Evolutionary conservation across 1,284 basidiomycete species (phyloP).

Genomic region (Mycena citricolor): DNA sequence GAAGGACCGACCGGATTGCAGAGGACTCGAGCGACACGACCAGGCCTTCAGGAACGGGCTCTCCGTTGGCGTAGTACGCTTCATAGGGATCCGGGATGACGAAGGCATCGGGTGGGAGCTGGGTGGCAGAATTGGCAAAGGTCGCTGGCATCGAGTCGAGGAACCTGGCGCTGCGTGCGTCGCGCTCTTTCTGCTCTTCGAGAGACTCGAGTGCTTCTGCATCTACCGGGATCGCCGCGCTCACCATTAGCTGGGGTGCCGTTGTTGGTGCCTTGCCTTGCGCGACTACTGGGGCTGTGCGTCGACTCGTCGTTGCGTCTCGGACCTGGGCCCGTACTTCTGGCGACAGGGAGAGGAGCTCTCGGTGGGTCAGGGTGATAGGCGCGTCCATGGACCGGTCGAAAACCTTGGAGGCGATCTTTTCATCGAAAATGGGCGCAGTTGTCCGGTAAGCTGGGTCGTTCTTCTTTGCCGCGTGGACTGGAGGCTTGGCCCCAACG

Average conservation of each 20-base stretch:
- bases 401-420: constrained; percentile 16
- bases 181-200: neutral
- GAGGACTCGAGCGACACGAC: constrained; percentile 7
- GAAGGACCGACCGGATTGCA: constrained; percentile 9
- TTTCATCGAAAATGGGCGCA: constrained; percentile 11
- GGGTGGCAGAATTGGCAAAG: neutral
- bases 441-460: constrained; percentile 8
- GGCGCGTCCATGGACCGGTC: constrained; percentile 17
- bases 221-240: neutral
- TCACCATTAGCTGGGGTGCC: neutral
- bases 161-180: constrained; percentile 1
- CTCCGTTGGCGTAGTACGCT: constrained; percentile 3
- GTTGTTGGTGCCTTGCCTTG: neutral
- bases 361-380: constrained; percentile 23
- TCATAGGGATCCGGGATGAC: constrained; percentile 7
- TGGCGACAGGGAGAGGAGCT: constrained; percentile 24
- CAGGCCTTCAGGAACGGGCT: constrained; percentile 1
- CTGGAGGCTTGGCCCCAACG: constrained; percentile 1
- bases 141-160: constrained; percentile 5
- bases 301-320: constrained; percentile 17
- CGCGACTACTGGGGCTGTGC: neutral
- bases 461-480: constrained; percentile 6
- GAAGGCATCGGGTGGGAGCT: constrained; percentile 5
- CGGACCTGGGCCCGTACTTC: constrained; percentile 23
- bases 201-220: constrained; percentile 1